Base-by-base conservation (phyloP, 306 rosid species). In the Inga oerstediana region DNA sequence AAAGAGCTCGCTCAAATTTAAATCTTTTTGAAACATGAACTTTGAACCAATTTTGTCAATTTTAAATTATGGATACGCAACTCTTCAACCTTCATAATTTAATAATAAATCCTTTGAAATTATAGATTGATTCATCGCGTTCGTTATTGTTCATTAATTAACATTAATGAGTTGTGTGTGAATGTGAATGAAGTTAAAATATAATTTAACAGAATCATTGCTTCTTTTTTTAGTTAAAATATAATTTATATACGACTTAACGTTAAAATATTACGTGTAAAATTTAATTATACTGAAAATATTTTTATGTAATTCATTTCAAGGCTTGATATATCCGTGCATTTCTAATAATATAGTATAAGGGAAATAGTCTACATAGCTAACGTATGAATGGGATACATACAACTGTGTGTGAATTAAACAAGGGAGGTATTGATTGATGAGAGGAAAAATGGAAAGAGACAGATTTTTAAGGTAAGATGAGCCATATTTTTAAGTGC, bases 391-490 rank as follows among this genome's bases (percentile, higher is more conserved):
- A 52, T 52, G 59, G 22, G 59, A 52, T 9, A 51, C 0, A 6
- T 16, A 8, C 64, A 20, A 58, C 7, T 5, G 22, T 16, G 59
- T 56, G 30, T 8, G 64, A 8, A n/a, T n/a, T 8, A 19, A 58
- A 19, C 24, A 54, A 54, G 7, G 58, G n/a, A 15, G 58, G 58
- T 16, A 51, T 54, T 16, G 61, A 46, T 32, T 32, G 34, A 32
- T 39, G 43, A n/a, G 24, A 19, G 27, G 12, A 8, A 58, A n/a
- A 58, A 58, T 8, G 24, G 24, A 58, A 58, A 19, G 13, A 58
- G 39, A 24, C 17, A 27, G 44, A 4, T 12, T 35, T 34, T 14
- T 59, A 65, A 69, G 77, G 70, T 81, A 72, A 83, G 69, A 68
- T 75, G 72, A 39, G 72, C 64, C 64, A 19, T 20, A 56, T 56